Conservation (phyloP, 2,329 filamentous ascomycete species). For the Paecilomyces formosus region DNA sequence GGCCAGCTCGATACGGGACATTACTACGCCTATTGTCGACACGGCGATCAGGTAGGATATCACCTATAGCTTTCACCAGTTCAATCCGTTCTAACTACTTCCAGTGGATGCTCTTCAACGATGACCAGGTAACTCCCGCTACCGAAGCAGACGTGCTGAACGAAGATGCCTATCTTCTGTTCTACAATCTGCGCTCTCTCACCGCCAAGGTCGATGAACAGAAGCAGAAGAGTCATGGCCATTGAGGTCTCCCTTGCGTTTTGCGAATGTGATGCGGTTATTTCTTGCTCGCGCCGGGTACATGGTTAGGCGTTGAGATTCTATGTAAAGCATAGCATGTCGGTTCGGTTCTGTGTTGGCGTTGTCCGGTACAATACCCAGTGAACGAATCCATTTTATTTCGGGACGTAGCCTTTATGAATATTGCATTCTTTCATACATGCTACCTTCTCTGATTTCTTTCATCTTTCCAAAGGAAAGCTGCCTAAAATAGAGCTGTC, state of each 20-base stretch:
- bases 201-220: conserved; percentile 2
- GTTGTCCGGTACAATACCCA: not conserved
- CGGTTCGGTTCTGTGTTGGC: not conserved
- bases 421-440: not conserved
- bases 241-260: not conserved
- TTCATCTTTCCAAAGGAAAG: too few relatives aligned
- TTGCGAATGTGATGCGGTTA: not conserved
- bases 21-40: conserved; percentile 81
- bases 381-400: not conserved
- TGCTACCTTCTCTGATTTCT: too few relatives aligned
- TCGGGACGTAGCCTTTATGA: not conserved
- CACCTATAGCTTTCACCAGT: conserved; percentile 11
- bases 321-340: not conserved
- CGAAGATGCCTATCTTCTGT: conserved; percentile 82
- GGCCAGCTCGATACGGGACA: conserved; percentile 90
- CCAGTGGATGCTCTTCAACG: conserved; percentile 93
- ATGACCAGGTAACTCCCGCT: conserved; percentile 82
- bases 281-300: not conserved
- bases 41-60: conserved; percentile 57
- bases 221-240: not conserved
- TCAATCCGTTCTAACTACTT: conserved; percentile 4
- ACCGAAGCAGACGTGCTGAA: conserved; percentile 76
- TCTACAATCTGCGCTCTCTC: conserved; percentile 53
- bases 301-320: not conserved
- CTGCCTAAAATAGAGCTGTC: too few relatives aligned